Conservation (phyloP, 2,329 filamentous ascomycete species). For the Aspergillus vadensis region DNA sequence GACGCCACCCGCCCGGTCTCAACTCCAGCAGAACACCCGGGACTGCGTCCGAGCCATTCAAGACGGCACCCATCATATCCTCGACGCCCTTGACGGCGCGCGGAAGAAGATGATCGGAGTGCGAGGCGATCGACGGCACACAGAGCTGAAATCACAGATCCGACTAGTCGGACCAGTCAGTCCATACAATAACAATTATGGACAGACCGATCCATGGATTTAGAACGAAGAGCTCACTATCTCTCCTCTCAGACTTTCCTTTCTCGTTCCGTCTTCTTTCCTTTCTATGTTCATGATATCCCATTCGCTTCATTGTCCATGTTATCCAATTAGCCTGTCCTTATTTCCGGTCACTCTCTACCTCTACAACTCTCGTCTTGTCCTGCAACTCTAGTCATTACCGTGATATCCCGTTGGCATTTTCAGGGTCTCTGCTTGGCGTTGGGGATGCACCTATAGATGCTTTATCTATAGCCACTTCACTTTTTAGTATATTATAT, state of each 20-base stretch:
- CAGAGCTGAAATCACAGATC: conserved; percentile 45
- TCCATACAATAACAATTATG: conserved; percentile 28
- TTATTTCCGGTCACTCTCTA: background rate
- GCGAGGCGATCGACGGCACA: conserved; percentile 39
- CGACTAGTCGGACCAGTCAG: conserved; percentile 43
- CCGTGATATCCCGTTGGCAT: conserved; percentile 16
- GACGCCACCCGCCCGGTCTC: conserved; percentile 23
- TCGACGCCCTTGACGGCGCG: conserved; percentile 35
- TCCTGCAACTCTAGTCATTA: background rate
- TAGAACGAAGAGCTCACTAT: conserved; percentile 8
- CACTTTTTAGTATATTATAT: background rate
- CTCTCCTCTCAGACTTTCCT: conserved; percentile 6
- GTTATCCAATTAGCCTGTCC: conserved; percentile 1
- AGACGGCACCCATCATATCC: conserved; percentile 29
- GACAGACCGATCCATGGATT: conserved; percentile 33
- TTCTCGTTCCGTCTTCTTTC: background rate
- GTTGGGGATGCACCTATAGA: conserved; percentile 8
- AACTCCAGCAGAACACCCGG: conserved; percentile 29
- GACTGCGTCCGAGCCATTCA: conserved; percentile 30
- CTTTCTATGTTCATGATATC: background rate
- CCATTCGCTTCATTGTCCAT: background rate
- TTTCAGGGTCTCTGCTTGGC: conserved; percentile 11
- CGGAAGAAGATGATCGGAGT: conserved; percentile 37
- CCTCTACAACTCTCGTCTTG: background rate
- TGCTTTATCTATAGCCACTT: background rate